Percentiles rank a stretch among this genome's conserved stretches.
phyloP scores from a whole-genome alignment of 192 early-diverging fungal genomes.

The Entomortierella parvispora region DNA sequence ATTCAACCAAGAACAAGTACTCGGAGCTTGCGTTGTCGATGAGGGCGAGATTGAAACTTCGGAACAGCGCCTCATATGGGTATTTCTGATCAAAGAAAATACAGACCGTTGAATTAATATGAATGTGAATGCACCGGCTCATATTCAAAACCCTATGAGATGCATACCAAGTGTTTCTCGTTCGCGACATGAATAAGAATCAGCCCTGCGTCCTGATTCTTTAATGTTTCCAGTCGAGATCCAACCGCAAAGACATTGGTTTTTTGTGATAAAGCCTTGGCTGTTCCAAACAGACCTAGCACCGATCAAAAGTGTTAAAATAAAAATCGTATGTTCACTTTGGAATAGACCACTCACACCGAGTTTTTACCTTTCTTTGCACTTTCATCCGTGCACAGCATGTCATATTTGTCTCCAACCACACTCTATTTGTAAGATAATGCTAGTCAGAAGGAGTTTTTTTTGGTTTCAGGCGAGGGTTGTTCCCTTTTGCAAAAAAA shows the following conservation, averaged over 20 bases:
- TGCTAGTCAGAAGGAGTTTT: neutral
- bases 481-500: too few relatives aligned
- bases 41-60: slow-evolving; percentile 90
- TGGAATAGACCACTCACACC: too few relatives aligned
- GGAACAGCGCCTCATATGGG: slow-evolving; percentile 91
- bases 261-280: slow-evolving; percentile 83
- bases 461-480: too few relatives aligned
- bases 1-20: slow-evolving; percentile 92
- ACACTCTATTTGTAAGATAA: slow-evolving; percentile 52
- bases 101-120: neutral
- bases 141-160: neutral
- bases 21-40: slow-evolving; percentile 96
- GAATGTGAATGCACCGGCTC: neutral
- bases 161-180: slow-evolving; percentile 70
- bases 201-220: slow-evolving; percentile 81
- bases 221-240: slow-evolving; percentile 81
- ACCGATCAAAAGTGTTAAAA: too few relatives aligned
- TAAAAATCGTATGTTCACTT: too few relatives aligned
- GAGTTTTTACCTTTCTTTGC: slow-evolving; percentile 64
- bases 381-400: slow-evolving; percentile 89
- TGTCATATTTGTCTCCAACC: slow-evolving; percentile 84
- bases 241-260: slow-evolving; percentile 88
- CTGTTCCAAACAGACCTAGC: slow-evolving; percentile 73
- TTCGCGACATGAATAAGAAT: slow-evolving; percentile 88
- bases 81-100: slow-evolving; percentile 62